Evolutionary conservation across 495 filamentous ascomycete genomes (phyloP).

Genomic region (Hyaloscypha bicolor): DNA sequence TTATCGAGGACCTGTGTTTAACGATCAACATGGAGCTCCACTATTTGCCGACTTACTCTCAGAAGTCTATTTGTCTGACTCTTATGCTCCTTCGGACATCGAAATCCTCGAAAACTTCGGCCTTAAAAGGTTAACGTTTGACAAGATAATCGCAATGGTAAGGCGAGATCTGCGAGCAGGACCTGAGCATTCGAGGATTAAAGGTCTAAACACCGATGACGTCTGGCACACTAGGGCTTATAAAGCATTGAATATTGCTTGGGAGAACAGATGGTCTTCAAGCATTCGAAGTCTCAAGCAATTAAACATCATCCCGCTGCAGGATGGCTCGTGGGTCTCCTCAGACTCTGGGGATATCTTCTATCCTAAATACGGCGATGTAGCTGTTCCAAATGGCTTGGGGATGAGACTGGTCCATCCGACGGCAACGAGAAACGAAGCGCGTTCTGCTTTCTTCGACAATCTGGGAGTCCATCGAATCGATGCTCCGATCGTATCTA

Average conservation of each 20-base stretch:
- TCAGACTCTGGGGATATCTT: neutral
- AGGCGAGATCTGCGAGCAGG: conserved; percentile 20
- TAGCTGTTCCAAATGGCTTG: conserved; percentile 5
- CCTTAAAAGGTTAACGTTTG: conserved; percentile 10
- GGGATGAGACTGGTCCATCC: conserved; percentile 6
- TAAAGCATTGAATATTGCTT: conserved; percentile 19
- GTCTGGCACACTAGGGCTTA: conserved; percentile 33
- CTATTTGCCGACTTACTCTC: conserved; percentile 27
- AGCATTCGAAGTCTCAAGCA: neutral
- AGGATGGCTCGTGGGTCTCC: conserved; percentile 16
- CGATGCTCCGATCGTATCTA: conserved; percentile 6
- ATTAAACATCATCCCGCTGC: conserved; percentile 24
- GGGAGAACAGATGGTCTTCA: too few species aligned
- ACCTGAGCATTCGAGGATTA: conserved; percentile 6
- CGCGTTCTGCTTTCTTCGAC: neutral
- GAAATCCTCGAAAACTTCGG: conserved; percentile 19
- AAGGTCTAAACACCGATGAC: conserved; percentile 5
- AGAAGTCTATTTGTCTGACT: conserved; percentile 29
- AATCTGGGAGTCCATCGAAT: conserved; percentile 15
- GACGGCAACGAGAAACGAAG: neutral
- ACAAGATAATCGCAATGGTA: conserved; percentile 21
- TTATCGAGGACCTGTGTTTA: conserved; percentile 4
- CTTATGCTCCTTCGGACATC: conserved; percentile 22
- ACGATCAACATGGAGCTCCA: conserved; percentile 27
- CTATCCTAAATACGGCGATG: neutral